Evolutionary conservation across 352 stramenopile species (phyloP), one percentile per base, ranked within the genome.

Genomic region (Phytophthora pluvialis): DNA sequence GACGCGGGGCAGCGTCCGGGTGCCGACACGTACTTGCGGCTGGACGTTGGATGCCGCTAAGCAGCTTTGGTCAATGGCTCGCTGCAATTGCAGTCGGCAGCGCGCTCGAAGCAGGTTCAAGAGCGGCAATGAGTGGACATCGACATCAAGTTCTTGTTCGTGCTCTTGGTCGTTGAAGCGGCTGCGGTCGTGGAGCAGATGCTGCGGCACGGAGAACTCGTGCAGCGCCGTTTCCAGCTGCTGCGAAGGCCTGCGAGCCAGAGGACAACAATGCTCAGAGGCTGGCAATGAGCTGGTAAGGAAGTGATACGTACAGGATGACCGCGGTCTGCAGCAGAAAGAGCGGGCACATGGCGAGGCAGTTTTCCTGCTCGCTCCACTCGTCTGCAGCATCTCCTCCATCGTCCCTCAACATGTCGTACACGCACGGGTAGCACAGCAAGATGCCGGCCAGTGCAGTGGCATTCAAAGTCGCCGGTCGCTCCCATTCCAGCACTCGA

Each of bases 121-220:
- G 3, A 60, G 43, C 15, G 47, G 60, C 1, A 15, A 53, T 11
- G 31, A 33, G 26, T 52, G n/a, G 38, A 18, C 13, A 16, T 38
- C 36, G 44, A 15, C n/a, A 21, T 28, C 46, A n/a, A 15, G 1
- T 61, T 62, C 21, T 47, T 44, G 32, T 42, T 64, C 32, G 36
- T 43, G 29, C 5, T 40, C 26, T n/a, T 58, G 16, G 52, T 60
- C 32, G 26, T 59, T 57, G 44, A 53, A 52, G 36, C 32, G 25
- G 15, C 25, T 52, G 35, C 28, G 29, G 29, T 55, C 48, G 32
- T 48, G 13, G 35, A 82, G 39, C 44, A 87, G 47, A 47, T 78
- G 68, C 29, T 78, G 64, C 18, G 81, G 81, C 9, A 86, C 55
- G 5, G 81, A 86, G 59, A 90, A 89, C 39, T 86, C 75, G 16